These are phyloP conservation scores for Chiua virens DNA, from an alignment of 768 basidiomycete species.

Conservation along the genomic window DNA sequence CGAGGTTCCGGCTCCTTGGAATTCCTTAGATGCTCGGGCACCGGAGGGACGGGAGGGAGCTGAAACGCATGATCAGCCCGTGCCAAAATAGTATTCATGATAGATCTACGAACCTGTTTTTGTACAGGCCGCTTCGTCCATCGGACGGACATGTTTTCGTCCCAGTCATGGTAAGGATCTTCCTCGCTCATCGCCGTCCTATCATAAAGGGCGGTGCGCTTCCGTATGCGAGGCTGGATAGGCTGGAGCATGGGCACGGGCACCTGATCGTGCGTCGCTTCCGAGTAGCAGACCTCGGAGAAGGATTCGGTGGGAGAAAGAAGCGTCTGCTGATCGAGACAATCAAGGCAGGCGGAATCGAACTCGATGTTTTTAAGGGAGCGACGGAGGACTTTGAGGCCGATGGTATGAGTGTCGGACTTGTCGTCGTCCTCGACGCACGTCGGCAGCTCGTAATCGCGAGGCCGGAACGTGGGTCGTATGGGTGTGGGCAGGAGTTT, in stretches of 20 bases:
- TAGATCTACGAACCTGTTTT: conserved; percentile 23
- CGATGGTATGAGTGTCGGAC: conserved; percentile 27
- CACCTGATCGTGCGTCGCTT: conserved; percentile 36
- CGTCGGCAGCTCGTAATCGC: conserved; percentile 32
- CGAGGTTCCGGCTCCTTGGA: conserved; percentile 11
- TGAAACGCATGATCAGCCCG: conserved; percentile 8
- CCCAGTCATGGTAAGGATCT: conserved; percentile 36
- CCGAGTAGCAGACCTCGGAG: conserved; percentile 43
- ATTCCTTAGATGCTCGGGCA: conserved; percentile 26
- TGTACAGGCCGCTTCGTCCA: neutral
- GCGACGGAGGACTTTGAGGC: conserved; percentile 33
- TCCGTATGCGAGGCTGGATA: conserved; percentile 34
- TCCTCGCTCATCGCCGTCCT: conserved; percentile 36
- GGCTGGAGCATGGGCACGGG: conserved; percentile 31
- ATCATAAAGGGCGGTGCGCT: conserved; percentile 25
- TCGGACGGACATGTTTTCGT: conserved; percentile 35
- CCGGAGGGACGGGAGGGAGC: conserved; percentile 28
- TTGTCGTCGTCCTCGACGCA: conserved; percentile 29
- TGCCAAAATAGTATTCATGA: neutral
- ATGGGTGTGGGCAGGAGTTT: conserved; percentile 33
- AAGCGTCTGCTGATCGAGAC: conserved; percentile 44
- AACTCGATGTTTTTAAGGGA: conserved; percentile 38
- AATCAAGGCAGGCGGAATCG: conserved; percentile 40
- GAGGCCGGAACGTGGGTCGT: conserved; percentile 34
- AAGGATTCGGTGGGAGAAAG: conserved; percentile 41